Evolutionary conservation across 2,329 filamentous ascomycete genomes (phyloP), one percentile per base, ranked within the genome.

Genomic region (Conoideocrella luteorostrata): DNA sequence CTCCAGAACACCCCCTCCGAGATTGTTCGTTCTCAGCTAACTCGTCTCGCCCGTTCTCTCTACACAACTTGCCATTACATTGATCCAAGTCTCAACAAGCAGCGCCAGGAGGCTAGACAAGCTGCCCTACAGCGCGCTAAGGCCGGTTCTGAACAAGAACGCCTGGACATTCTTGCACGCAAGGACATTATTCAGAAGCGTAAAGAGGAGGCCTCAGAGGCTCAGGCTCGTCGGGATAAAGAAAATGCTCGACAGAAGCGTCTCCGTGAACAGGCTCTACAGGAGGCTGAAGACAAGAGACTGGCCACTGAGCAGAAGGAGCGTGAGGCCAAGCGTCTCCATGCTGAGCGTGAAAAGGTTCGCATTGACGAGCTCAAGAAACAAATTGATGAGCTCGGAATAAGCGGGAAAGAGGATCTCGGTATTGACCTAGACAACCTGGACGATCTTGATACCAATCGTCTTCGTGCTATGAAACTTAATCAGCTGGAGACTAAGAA

Each of bases 1-100:
- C 82, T 98, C 38, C 93, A 98, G 73, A 95, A 88, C 74, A 98
- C 93, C 2, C 93, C 93, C 32, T 91, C 93, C 6, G 93, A 98
- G 69, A 98, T 98, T 65, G 89, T 96, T 48, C 88, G 93, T 54
- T 89, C 91, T 41, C 91, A 97, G 68, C 81, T 98, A 46, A 88
- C 88, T 47, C 88, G 93, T 44, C 77, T 98, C 45, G 87, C 90
- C 44, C 95, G 90, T 71, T 84, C 88, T 28, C 80, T 98, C 6
- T 94, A 88, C 68, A 82, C 94, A 44, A 94, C 93, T 21, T 95
- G 88, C 72, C 89, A 93, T 74, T 96, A 96, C 67, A 88, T 97
- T 46, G 93, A 98, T 58, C 85, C 91, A 4, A 78, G 80, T 26
- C 91, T 94, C 72, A 93, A 88, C 61, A 82, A 93, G 66, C 77